Conservation (phyloP, 768 basidiomycete genomes). For the Lepiota venenata region DNA sequence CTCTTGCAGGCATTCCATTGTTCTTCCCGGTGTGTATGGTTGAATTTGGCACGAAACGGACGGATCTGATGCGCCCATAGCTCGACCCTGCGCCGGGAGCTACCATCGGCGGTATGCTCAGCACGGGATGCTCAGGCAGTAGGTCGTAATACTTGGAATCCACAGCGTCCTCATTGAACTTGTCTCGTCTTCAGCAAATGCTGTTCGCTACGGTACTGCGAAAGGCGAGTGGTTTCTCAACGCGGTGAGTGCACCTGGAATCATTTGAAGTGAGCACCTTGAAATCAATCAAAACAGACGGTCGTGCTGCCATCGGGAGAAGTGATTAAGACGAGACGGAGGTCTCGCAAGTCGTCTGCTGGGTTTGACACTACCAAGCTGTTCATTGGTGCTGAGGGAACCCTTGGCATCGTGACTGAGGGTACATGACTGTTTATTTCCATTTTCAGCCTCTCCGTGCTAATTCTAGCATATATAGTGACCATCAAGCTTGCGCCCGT, state of each 20-base stretch:
- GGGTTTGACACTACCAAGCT: conserved; percentile 85
- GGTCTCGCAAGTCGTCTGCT: conserved; percentile 81
- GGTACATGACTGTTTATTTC: conserved; percentile 31
- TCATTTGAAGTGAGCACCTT: not conserved
- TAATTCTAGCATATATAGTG: conserved; percentile 40
- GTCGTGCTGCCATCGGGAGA: conserved; percentile 87
- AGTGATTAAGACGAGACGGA: conserved; percentile 83
- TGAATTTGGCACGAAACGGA: not conserved
- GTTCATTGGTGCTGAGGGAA: conserved; percentile 80
- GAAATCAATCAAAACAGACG: conserved; percentile 43
- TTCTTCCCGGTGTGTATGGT: conserved; percentile 70
- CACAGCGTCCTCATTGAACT: not conserved
- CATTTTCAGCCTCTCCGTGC: not conserved
- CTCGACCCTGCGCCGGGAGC: conserved; percentile 77
- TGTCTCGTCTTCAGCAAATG: conserved; percentile 57
- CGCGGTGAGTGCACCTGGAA: conserved; percentile 38
- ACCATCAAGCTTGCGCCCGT: conserved; percentile 81
- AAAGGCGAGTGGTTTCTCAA: conserved; percentile 92
- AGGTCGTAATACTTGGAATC: conserved; percentile 15
- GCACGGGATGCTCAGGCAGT: conserved; percentile 87
- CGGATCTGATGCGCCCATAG: conserved; percentile 30
- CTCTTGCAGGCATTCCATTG: conserved; percentile 56
- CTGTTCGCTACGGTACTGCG: conserved; percentile 85
- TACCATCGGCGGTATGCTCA: conserved; percentile 84
- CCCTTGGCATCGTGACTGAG: conserved; percentile 89